Base-by-base conservation (phyloP, 2,329 filamentous ascomycete genomes). In the Penicillium sp. region DNA sequence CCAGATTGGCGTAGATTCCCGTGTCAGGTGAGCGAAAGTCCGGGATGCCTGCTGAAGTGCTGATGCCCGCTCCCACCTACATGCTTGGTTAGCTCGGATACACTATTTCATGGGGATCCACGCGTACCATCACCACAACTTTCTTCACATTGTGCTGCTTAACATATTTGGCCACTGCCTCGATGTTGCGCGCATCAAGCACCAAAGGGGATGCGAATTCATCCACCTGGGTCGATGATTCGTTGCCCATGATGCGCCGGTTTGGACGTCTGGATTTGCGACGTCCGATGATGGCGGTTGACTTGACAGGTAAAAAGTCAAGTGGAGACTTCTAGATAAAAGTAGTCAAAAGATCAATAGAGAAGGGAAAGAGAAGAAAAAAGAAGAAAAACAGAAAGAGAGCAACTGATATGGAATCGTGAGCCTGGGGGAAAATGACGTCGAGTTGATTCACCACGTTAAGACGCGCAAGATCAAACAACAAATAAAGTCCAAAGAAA, bases 11-110 rank as follows among this genome's bases (percentile, higher is more conserved):
- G 74, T 99, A 99, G 11, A 99, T 83, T 3, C 94, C 94, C 0
- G 93, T 97, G 56, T 91, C 89, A 60, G 93, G 92, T 2, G 92
- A 96, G 61, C 94, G 84, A 73, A 97, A 99, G 76, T 99, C 94
- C 60, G 94, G 94, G 60, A 99, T 93, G 76, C 79, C 71, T 29
- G 71, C 71, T 18, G 71, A 69, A 35, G 71, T 73, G 50, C 72
- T 78, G 64, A 97, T 95, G 46, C 93, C 93, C 13, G 93, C 92
- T 56, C 93, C 93, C 2, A 89, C 92, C 82, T 83, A 58, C 44
- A 45, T 35, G 18, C 14, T 32, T 46, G 31, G 38, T 60, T 55
- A 62, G 58, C 57, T 49, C 31, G 16, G 11, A 16, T 22, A 13
- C 31, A 32, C 29, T 29, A 4, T 20, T 11, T 3, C 7, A 20